These are phyloP conservation scores for Malassezia arunalokei DNA, from an alignment of 1,284 basidiomycete genomes.

Conservation along the genomic window DNA sequence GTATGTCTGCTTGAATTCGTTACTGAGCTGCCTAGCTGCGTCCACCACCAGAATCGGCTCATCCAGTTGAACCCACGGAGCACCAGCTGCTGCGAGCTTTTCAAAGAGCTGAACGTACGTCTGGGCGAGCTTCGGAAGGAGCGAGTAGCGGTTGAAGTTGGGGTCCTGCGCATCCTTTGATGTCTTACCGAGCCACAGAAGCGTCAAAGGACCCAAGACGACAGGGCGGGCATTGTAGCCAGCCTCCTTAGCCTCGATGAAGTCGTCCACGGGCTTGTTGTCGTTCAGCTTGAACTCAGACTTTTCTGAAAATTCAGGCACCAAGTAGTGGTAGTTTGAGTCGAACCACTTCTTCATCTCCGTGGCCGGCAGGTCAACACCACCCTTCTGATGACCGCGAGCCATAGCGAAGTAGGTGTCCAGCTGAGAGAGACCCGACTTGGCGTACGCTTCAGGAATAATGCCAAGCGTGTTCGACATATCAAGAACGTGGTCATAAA, in stretches of 20 bases:
- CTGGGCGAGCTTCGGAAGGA: constrained; percentile 78
- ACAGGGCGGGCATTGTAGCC: constrained; percentile 90
- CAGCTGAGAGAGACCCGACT: constrained; percentile 72
- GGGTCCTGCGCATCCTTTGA: constrained; percentile 65
- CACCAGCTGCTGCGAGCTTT: constrained; percentile 85
- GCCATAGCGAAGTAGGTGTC: constrained; percentile 90
- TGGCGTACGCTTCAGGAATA: constrained; percentile 85
- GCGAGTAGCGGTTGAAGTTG: constrained; percentile 78
- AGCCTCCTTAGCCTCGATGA: constrained; percentile 80
- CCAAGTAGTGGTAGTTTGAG: constrained; percentile 99
- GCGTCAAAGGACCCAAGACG: constrained; percentile 87
- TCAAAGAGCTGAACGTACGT: constrained; percentile 82
- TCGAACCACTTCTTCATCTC: constrained; percentile 99
- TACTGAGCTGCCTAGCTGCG: constrained; percentile 63
- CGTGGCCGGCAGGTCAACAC: constrained; percentile 89
- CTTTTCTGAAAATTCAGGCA: constrained; percentile 83
- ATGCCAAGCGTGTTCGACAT: constrained; percentile 93
- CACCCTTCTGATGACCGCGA: constrained; percentile 82
- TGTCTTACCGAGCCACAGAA: constrained; percentile 84
- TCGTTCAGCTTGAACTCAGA: constrained; percentile 93
- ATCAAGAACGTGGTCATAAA: constrained; percentile 98
- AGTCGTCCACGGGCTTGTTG: constrained; percentile 81
- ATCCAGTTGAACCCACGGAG: constrained; percentile 87
- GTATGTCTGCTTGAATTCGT: constrained; percentile 72
- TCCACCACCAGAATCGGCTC: constrained; percentile 95